Conservation (phyloP, 805 yeast species). For the Pichia heedii region DNA sequence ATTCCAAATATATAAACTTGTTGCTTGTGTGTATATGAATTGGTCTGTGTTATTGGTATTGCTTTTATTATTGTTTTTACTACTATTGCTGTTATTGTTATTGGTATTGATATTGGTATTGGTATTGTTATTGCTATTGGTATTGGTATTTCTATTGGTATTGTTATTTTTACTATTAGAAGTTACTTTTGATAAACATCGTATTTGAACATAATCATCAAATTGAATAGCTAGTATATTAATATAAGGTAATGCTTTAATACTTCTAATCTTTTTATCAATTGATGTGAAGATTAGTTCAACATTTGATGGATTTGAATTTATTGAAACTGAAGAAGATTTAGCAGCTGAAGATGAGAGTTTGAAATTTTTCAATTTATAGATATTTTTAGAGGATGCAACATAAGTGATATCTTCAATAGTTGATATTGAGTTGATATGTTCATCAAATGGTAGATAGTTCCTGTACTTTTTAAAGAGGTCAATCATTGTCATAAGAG, state of each 20-base stretch:
- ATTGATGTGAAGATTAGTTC: neutral
- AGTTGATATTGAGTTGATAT: neutral
- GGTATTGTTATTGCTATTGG: no score
- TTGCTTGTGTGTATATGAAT: neutral
- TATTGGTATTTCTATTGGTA: no score
- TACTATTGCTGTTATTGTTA: no score
- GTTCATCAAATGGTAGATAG: neutral
- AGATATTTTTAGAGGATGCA: neutral
- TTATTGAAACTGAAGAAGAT: no score
- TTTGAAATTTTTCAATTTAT: neutral
- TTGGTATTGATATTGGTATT: no score
- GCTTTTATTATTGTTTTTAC: neutral
- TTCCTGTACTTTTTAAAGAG: neutral
- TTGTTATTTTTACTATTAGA: no score
- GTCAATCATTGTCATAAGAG: neutral
- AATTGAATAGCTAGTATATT: slow-evolving; percentile 1
- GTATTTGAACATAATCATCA: slow-evolving; percentile 2
- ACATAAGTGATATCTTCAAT: slow-evolving; percentile 1
- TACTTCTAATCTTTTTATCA: neutral
- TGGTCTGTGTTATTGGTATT: neutral
- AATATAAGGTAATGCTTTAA: slow-evolving; percentile 1
- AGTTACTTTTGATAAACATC: slow-evolving; percentile 5
- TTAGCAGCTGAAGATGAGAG: neutral
- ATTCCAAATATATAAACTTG: slow-evolving; percentile 1
- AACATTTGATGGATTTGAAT: no score